Conservation (phyloP, 306 rosid species). For the Acacia crassicarpa region DNA sequence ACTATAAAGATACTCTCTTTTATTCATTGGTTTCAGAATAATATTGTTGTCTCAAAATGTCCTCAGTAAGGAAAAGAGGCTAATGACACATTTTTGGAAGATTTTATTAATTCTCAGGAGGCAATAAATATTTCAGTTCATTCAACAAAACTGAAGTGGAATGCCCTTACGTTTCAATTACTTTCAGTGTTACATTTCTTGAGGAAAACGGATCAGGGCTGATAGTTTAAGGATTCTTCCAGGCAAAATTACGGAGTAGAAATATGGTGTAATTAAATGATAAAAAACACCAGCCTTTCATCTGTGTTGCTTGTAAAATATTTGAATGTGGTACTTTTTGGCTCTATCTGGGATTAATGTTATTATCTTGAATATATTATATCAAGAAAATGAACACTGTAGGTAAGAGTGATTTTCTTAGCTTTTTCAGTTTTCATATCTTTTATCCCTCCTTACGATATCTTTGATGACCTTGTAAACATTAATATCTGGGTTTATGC, state of each 20-base stretch:
- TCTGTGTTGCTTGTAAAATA: background rate
- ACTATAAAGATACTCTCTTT: too few relatives aligned
- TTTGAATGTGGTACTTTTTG: background rate
- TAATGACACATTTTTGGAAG: background rate
- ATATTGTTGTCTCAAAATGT: too few relatives aligned
- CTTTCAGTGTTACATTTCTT: background rate
- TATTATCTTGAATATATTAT: background rate
- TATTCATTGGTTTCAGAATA: too few relatives aligned
- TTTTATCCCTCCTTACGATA: too few relatives aligned
- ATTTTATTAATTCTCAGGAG: background rate
- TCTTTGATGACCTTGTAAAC: background rate
- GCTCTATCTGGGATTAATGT: background rate
- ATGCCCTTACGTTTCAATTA: background rate
- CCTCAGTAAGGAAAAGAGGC: background rate
- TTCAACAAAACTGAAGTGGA: background rate
- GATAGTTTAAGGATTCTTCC: too few relatives aligned
- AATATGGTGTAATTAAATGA: background rate
- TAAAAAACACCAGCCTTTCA: background rate
- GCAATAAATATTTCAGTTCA: background rate
- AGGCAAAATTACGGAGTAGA: background rate
- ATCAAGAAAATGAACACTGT: background rate
- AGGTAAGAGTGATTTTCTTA: background rate
- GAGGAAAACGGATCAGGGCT: background rate
- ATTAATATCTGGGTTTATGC: background rate
- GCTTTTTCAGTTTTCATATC: background rate